Conservation (phyloP, 208 protist species). For the Vickermania spadyakhi region DNA sequence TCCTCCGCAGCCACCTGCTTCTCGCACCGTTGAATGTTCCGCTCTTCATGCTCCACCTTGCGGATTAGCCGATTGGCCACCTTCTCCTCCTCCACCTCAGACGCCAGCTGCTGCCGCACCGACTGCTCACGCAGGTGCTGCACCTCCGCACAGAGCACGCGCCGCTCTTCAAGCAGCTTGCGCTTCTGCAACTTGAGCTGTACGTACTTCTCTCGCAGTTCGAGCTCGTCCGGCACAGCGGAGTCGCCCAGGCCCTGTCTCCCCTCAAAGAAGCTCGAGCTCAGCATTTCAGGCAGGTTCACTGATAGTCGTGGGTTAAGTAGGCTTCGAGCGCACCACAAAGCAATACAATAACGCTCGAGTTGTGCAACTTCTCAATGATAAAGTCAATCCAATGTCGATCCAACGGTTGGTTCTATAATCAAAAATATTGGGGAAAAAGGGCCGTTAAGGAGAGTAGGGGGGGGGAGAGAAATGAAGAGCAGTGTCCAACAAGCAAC, state of each 20-base stretch:
- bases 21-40: constrained; percentile 15
- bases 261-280: neutral
- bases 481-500: too few species aligned
- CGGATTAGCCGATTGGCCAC: constrained; percentile 70
- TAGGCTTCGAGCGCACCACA: too few species aligned
- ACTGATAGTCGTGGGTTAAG: too few species aligned
- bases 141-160: constrained; percentile 27
- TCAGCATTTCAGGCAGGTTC: too few species aligned
- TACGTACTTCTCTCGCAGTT: constrained; percentile 50
- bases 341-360: too few species aligned
- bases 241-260: neutral
- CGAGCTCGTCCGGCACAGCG: constrained; percentile 26
- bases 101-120: constrained; percentile 46
- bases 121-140: constrained; percentile 58
- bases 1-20: constrained; percentile 40
- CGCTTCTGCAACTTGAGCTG: constrained; percentile 25
- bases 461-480: too few species aligned
- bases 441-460: too few species aligned
- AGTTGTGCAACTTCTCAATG: too few species aligned
- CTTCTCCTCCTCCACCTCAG: constrained; percentile 75
- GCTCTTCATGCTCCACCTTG: constrained; percentile 35
- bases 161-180: constrained; percentile 27
- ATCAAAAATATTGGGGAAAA: too few species aligned
- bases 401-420: too few species aligned
- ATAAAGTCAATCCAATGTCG: too few species aligned